phyloP scores from a whole-genome alignment of 2,329 filamentous ascomycete genomes.

The Zymoseptoria tritici region DNA sequence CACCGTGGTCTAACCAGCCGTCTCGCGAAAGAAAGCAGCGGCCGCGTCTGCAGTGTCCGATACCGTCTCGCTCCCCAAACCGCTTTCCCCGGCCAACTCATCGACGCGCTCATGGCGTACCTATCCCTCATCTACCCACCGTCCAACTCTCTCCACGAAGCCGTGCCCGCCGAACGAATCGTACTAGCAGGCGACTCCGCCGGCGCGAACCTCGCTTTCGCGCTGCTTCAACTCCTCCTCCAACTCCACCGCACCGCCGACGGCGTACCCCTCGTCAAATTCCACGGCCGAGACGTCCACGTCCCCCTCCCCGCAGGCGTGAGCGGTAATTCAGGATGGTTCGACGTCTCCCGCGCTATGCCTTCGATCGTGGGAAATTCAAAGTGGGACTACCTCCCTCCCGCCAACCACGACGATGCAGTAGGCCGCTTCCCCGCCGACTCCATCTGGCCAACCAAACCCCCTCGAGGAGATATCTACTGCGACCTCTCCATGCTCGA shows the following conservation, averaged over 20 bases:
- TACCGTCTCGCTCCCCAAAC: conserved; percentile 69
- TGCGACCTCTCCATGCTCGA: conserved; percentile 37
- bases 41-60: conserved; percentile 62
- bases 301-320: conserved; percentile 62
- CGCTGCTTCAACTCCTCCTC: conserved; percentile 61
- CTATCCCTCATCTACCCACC: conserved; percentile 66
- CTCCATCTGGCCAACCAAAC: conserved; percentile 39
- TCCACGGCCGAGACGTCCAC: conserved; percentile 52
- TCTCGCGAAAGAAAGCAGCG: conserved; percentile 59
- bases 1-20: conserved; percentile 54
- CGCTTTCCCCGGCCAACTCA: conserved; percentile 64
- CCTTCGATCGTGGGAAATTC: conserved; percentile 48
- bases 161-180: conserved; percentile 58
- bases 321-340: conserved; percentile 60
- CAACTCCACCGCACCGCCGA: conserved; percentile 48
- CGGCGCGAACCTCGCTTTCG: conserved; percentile 62
- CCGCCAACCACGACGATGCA: conserved; percentile 32
- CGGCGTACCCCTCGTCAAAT: conserved; percentile 43
- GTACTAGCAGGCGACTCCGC: conserved; percentile 69
- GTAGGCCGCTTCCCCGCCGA: conserved; percentile 42
- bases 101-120: conserved; percentile 68
- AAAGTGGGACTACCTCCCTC: conserved; percentile 57
- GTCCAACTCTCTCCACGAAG: conserved; percentile 56
- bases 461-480: conserved; percentile 43
- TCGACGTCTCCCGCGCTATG: conserved; percentile 59